Evolutionary conservation across 1,284 basidiomycete species (phyloP).

Genomic region (Vanrija humicola): DNA sequence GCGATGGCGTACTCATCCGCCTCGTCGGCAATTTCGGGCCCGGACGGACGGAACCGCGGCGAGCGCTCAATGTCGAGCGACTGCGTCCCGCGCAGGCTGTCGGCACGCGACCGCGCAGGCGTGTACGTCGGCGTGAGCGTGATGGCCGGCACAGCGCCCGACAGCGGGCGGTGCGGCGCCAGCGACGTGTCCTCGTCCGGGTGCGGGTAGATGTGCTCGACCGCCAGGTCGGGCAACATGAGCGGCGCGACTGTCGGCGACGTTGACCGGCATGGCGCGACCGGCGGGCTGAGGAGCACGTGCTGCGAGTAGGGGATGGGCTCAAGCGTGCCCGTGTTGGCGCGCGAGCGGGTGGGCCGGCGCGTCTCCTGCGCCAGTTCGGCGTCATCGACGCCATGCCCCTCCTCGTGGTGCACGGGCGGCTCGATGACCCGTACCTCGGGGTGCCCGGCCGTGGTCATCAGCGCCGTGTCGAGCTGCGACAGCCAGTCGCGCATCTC

Average conservation of each 20-base stretch:
- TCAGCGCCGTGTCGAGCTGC: constrained; percentile 20
- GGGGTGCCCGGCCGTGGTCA: not conserved
- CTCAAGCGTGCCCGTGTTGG: not conserved
- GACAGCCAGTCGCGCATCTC: constrained; percentile 33
- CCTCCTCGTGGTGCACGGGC: not conserved
- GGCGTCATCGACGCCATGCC: not conserved
- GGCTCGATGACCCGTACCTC: constrained; percentile 2
- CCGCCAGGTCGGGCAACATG: constrained; percentile 7
- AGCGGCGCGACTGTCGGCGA: not conserved
- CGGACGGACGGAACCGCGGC: constrained; percentile 5
- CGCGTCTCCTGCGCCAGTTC: not conserved
- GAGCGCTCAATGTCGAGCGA: constrained; percentile 18
- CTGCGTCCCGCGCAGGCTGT: constrained; percentile 10
- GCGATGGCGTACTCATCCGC: constrained; percentile 28
- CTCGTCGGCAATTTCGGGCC: constrained; percentile 28
- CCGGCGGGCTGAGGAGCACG: constrained; percentile 3
- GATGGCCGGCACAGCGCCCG: constrained; percentile 8
- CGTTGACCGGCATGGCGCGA: not conserved
- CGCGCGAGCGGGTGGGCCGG: not conserved
- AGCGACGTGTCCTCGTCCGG: not conserved
- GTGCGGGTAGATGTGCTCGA: constrained; percentile 5
- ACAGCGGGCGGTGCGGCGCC: not conserved
- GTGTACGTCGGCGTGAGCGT: constrained; percentile 12
- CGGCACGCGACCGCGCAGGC: constrained; percentile 3
- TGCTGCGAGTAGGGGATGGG: constrained; percentile 4